Evolutionary conservation across 192 early-diverging fungal species (phyloP).

Genomic region (Pilobolus umbonatus): DNA sequence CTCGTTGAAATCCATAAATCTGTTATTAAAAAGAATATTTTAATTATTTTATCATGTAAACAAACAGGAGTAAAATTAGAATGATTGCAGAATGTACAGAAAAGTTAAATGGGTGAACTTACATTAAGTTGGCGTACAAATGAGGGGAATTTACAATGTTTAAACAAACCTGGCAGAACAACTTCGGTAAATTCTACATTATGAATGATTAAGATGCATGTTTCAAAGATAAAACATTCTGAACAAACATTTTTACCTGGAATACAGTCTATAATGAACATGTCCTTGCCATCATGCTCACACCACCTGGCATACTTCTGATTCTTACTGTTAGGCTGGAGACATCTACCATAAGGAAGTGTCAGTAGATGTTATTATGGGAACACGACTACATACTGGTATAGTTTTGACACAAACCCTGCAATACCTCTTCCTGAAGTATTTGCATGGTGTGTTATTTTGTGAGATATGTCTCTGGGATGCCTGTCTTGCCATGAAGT

Average conservation of each 20-base stretch:
- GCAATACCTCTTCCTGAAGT: slow-evolving; percentile 27
- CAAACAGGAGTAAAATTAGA: background rate
- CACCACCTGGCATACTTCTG: slow-evolving; percentile 34
- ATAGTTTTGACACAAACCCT: slow-evolving; percentile 35
- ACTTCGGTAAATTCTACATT: slow-evolving; percentile 37
- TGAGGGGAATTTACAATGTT: slow-evolving; percentile 47
- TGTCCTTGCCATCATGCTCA: slow-evolving; percentile 26
- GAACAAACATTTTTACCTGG: slow-evolving; percentile 15
- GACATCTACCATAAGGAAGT: slow-evolving; percentile 12
- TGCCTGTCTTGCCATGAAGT: too few species aligned
- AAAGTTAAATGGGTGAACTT: slow-evolving; percentile 11
- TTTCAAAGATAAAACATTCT: background rate
- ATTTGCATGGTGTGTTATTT: background rate
- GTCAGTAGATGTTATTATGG: background rate
- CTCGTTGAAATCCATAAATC: slow-evolving; percentile 48
- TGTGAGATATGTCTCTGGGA: background rate
- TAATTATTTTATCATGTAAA: slow-evolving; percentile 1
- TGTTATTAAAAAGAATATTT: slow-evolving; percentile 16
- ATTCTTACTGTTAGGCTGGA: slow-evolving; percentile 22
- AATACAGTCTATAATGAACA: slow-evolving; percentile 39
- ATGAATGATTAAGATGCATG: background rate
- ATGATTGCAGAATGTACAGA: background rate
- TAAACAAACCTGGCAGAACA: slow-evolving; percentile 40
- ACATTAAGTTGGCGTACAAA: slow-evolving; percentile 51
- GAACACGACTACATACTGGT: slow-evolving; percentile 18